Evolutionary conservation across 768 basidiomycete genomes (phyloP).

Genomic region (Tricholoma hemisulphureum): DNA sequence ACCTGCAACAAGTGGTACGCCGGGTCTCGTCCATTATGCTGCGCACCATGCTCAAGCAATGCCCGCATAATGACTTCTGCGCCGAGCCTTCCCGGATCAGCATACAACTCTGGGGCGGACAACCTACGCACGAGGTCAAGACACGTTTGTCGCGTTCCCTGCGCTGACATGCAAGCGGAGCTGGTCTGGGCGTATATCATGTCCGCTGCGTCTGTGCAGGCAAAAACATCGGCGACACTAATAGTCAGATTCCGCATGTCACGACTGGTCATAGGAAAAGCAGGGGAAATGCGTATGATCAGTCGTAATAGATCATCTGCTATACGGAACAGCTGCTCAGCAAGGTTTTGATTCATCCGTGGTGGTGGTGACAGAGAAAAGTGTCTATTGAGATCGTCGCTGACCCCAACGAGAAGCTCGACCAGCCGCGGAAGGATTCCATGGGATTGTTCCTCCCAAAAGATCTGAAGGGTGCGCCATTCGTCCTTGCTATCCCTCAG

Average conservation of each 20-base stretch:
- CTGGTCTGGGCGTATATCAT: slow-evolving; percentile 39
- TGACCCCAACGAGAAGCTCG: slow-evolving; percentile 47
- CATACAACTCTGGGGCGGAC: slow-evolving; percentile 28
- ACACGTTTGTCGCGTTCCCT: slow-evolving; percentile 48
- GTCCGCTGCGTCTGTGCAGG: slow-evolving; percentile 48
- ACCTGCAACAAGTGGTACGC: slow-evolving; percentile 54
- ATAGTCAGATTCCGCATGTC: slow-evolving; percentile 43
- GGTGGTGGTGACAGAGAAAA: slow-evolving; percentile 44
- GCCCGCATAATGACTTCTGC: slow-evolving; percentile 55
- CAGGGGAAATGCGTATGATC: slow-evolving; percentile 43
- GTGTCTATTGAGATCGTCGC: slow-evolving; percentile 51
- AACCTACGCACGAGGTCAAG: slow-evolving; percentile 47
- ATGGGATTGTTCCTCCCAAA: slow-evolving; percentile 61
- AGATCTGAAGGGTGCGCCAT: slow-evolving; percentile 51
- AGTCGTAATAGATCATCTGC: slow-evolving; percentile 54
- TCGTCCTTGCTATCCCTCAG: slow-evolving; percentile 53
- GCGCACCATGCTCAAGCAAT: slow-evolving; percentile 50
- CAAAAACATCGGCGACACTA: slow-evolving; percentile 54
- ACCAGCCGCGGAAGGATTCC: slow-evolving; percentile 58
- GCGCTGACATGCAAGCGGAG: slow-evolving; percentile 41
- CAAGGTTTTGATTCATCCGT: slow-evolving; percentile 38
- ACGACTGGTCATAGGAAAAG: slow-evolving; percentile 52
- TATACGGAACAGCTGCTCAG: slow-evolving; percentile 56
- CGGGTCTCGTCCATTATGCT: slow-evolving; percentile 49
- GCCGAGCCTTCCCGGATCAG: slow-evolving; percentile 36